These are phyloP conservation scores for Cercospora berteroae DNA, from an alignment of 2,329 filamentous ascomycete genomes.

Conservation along the genomic window DNA sequence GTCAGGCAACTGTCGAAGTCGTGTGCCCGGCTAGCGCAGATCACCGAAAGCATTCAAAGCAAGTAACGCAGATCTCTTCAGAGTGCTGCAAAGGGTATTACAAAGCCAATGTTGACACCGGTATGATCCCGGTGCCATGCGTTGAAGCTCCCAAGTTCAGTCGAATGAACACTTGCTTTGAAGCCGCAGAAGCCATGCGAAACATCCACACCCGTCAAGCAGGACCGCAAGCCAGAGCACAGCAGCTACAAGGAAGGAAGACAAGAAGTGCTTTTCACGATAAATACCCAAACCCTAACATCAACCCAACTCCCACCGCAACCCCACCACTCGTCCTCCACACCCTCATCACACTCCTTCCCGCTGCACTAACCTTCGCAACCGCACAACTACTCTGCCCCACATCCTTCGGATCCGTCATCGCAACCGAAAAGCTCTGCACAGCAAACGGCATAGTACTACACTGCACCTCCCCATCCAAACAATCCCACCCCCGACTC, in stretches of 20 bases:
- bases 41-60: not conserved
- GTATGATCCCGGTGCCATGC: not conserved
- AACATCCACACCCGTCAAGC: not conserved
- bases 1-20: not conserved
- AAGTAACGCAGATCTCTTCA: not conserved
- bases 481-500: conserved; percentile 14
- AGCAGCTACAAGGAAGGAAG: not conserved
- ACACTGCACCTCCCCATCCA: conserved; percentile 10
- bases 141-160: not conserved
- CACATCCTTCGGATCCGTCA: conserved; percentile 19
- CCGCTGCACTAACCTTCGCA: conserved; percentile 5
- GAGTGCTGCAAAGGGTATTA: not conserved
- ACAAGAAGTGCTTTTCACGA: not conserved
- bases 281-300: not conserved
- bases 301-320: not conserved
- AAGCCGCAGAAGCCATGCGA: not conserved
- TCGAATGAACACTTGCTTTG: not conserved
- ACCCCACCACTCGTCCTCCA: not conserved
- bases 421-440: conserved; percentile 16
- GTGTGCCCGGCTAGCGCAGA: not conserved
- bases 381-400: conserved; percentile 15
- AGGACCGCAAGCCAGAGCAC: not conserved
- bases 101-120: not conserved
- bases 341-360: not conserved
- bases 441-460: conserved; percentile 12